Conservation (phyloP, 352 stramenopile genomes). For the Pythium oligandrum region DNA sequence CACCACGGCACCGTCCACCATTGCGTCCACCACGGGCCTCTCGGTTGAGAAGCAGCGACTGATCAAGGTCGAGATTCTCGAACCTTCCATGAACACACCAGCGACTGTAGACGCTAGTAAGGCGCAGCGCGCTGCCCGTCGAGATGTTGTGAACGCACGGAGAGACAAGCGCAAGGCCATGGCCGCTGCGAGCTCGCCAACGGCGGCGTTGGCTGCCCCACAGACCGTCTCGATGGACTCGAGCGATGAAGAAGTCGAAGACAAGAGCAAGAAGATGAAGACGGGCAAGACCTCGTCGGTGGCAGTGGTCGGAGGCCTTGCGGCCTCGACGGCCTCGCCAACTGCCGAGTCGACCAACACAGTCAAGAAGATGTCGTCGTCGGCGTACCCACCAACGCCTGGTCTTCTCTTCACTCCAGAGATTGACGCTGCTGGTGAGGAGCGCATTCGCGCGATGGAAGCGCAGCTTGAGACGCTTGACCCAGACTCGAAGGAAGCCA, state of each 20-base stretch:
- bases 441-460: conserved; percentile 80
- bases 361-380: conserved; percentile 12
- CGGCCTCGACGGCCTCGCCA: conserved; percentile 1
- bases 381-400: conserved; percentile 11
- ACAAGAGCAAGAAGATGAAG: conserved; percentile 76
- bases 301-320: conserved; percentile 16
- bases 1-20: conserved; percentile 10
- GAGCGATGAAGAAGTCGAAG: conserved; percentile 17
- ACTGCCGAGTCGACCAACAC: conserved; percentile 8
- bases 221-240: conserved; percentile 8
- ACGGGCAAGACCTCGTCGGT: conserved; percentile 48
- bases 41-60: conserved; percentile 39
- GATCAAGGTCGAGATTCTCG: conserved; percentile 50
- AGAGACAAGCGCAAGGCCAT: conserved; percentile 76
- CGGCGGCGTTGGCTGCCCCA: conserved; percentile 9
- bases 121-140: conserved; percentile 56
- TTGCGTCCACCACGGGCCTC: conserved; percentile 10
- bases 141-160: conserved; percentile 61
- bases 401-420: conserved; percentile 29
- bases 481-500: conserved; percentile 85
- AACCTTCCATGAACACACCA: background rate
- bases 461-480: conserved; percentile 79
- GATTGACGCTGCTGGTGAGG: conserved; percentile 65
- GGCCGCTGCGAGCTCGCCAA: conserved; percentile 6
- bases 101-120: conserved; percentile 31